A percentile compares a stretch with the other conserved stretches of the same genome.
Evolutionary conservation across 805 yeast species (phyloP).

Genomic region (Ogataea glucozyma): DNA sequence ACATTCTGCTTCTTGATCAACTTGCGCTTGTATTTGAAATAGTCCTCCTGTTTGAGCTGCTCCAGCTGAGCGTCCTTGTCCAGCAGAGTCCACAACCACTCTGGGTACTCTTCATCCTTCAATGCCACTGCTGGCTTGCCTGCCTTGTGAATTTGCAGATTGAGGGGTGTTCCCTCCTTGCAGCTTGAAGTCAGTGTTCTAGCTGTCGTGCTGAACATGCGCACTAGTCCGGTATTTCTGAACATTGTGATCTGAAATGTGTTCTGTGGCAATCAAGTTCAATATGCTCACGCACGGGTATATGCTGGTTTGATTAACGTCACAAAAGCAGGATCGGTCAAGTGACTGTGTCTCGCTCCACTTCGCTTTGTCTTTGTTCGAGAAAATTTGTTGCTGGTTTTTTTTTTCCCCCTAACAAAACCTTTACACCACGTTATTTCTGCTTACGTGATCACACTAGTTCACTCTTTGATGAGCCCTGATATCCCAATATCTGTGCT

Average conservation of each 20-base stretch:
- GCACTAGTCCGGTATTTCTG: constrained; percentile 9
- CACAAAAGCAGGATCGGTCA: too few relatives aligned
- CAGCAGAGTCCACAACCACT: constrained; percentile 87
- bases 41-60: constrained; percentile 53
- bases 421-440: background rate
- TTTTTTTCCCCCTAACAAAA: too few relatives aligned
- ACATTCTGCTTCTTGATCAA: constrained; percentile 69
- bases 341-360: too few relatives aligned
- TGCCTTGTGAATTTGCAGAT: constrained; percentile 69
- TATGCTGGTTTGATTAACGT: too few relatives aligned
- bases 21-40: constrained; percentile 67
- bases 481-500: background rate
- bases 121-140: constrained; percentile 89
- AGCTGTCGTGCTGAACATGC: constrained; percentile 24
- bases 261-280: background rate
- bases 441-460: background rate
- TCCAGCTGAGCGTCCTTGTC: constrained; percentile 64
- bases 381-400: too few relatives aligned
- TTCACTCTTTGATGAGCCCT: too few relatives aligned
- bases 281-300: too few relatives aligned
- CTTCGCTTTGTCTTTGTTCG: too few relatives aligned
- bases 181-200: constrained; percentile 47
- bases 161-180: constrained; percentile 70
- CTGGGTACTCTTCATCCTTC: constrained; percentile 88
- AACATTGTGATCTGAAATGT: constrained; percentile 1